Base-by-base conservation (phyloP, 2,329 filamentous ascomycete species). In the Aspergillus sp. region DNA sequence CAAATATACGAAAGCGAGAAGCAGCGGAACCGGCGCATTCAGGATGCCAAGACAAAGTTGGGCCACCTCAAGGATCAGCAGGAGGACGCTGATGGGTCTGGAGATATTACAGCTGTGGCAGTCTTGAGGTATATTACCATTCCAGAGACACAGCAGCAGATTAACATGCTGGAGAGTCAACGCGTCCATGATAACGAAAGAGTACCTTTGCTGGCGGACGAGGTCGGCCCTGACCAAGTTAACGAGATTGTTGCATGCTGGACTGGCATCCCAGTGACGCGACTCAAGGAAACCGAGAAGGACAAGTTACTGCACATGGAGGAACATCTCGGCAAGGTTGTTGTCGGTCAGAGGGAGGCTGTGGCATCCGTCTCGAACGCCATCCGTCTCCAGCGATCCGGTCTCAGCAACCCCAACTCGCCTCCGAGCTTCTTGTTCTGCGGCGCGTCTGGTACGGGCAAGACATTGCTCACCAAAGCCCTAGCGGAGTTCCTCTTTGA, bases 361-460 rank as follows among this genome's bases (percentile, higher is more conserved):
- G 95, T 98, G 48, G 84, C 85, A 55, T 91, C 93, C 1, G 95
- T 99, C 32, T 93, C 93, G 53, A 98, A 99, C 69, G 92, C 95
- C 53, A 99, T 99, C 70, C 88, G 95, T 62, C 84, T 99, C 41
- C 93, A 98, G 75, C 88, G 95, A 62, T 98, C 93, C 55, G 95
- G 95, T 57, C 89, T 99, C 43, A 86, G 85, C 77, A 99, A 99
- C 73, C 95, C 95, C 26, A 98, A 98, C 74, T 91, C 96, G 69
- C 95, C 95, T 24, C 95, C 95, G 3, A 96, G 91, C 71, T 99
- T 99, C 87, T 84, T 99, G 57, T 99, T 99, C 86, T 98, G 95
- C 70, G 95, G 95, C 80, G 95, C 95, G 13, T 98, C 93, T 0
- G 95, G 95, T 81, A 99, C 95, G 12, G 95, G 95, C 81, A 99